Evolutionary conservation across 2,329 filamentous ascomycete species (phyloP), one percentile per base, ranked within the genome.

Genomic region (Botrytis hyacinthi): DNA sequence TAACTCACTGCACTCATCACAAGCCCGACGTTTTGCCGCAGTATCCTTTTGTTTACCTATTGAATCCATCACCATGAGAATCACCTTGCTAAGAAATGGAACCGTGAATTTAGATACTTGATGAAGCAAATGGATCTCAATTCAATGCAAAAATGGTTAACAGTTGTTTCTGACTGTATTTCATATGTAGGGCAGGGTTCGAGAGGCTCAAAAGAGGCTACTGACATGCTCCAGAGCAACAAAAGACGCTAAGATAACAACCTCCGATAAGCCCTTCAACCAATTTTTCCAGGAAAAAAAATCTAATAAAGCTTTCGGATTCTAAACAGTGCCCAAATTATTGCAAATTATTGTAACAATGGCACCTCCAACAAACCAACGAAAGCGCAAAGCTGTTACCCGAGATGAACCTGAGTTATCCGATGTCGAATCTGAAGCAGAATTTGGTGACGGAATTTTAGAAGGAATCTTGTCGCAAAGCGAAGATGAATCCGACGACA

Each of bases 1-100:
- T 69, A 57, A 85, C 88, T 82, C 85, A 91, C 90, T 86, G 82
- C 90, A 92, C 81, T 91, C 89, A 81, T 92, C 90, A 81, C 90
- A 92, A 75, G 89, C 89, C 66, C 88, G 85, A 75, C 87, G 88
- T 79, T 89, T 91, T 74, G 83, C 79, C 20, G 73, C 76, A 35
- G 75, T 35, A 20, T 76, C 69, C 26, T 74, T 75, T 48, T 73
- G 40, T 40, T 48, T 72, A 10, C 66, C 37, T 44, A 69, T n/a
- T 57, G 74, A 44, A n/a, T 74, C 32, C 73, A 78, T 76, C 16
- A 72, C 73, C 60, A 75, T 51, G 35, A 70, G 65, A 14, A 67
- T 35, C n/a, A n/a, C 4, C 18, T 12, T 22, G 14, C 14, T 16
- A 22, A 35, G 8, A 18, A 26, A 40, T 59, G 4, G 4, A 67